These are phyloP conservation scores for Evansstolkia leycettana DNA, from an alignment of 495 filamentous ascomycete genomes.

Conservation along the genomic window DNA sequence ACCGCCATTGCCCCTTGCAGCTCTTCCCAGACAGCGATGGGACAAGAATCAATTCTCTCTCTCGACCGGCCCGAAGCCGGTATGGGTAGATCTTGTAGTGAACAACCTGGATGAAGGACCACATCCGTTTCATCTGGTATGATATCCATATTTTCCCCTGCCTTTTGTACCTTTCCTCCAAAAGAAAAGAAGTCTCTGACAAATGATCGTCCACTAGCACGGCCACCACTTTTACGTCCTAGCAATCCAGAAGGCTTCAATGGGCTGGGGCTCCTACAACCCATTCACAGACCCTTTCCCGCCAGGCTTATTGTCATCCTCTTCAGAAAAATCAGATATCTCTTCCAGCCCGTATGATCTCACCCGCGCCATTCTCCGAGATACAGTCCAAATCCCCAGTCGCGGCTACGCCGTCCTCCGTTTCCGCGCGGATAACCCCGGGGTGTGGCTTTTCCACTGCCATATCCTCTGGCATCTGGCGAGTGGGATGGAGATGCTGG, in stretches of 20 bases:
- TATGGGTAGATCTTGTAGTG: conserved; percentile 37
- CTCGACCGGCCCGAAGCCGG: conserved; percentile 10
- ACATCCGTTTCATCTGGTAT: conserved; percentile 40
- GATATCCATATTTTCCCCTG: conserved; percentile 1
- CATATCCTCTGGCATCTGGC: conserved; percentile 56
- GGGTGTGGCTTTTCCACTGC: conserved; percentile 46
- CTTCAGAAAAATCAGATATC: not conserved
- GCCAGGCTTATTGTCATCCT: conserved; percentile 8
- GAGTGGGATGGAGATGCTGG: conserved; percentile 33
- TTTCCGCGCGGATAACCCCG: conserved; percentile 56
- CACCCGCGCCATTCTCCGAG: conserved; percentile 26
- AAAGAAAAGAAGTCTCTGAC: too few relatives aligned
- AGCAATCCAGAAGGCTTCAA: conserved; percentile 22
- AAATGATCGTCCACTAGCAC: conserved; percentile 41
- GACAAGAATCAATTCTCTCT: conserved; percentile 29
- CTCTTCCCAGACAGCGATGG: conserved; percentile 23
- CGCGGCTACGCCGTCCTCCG: conserved; percentile 49
- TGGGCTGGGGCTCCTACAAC: conserved; percentile 32
- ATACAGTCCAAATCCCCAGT: conserved; percentile 45
- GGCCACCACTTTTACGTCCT: conserved; percentile 76
- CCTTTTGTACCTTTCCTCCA: too few relatives aligned
- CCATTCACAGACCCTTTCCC: conserved; percentile 27
- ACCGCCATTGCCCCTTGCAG: conserved; percentile 15
- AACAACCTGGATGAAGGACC: conserved; percentile 39
- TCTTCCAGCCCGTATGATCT: conserved; percentile 21